These are phyloP conservation scores for Phaeosphaeria sp. DNA, from an alignment of 2,329 filamentous ascomycete species.

Conservation along the genomic window DNA sequence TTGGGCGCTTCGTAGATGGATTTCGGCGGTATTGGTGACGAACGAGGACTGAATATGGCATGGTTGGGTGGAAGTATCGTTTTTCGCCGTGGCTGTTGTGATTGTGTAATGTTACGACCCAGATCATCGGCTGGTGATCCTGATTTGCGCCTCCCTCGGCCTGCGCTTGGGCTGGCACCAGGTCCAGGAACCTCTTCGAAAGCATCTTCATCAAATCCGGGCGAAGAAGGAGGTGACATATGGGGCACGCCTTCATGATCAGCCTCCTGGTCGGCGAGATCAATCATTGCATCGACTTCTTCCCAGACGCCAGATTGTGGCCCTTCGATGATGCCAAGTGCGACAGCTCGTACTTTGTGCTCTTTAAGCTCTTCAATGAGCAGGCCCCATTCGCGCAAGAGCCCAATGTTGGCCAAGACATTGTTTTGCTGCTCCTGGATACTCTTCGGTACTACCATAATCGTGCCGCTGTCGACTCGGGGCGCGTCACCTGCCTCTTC, in stretches of 20 bases:
- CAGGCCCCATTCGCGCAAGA: conserved; percentile 80
- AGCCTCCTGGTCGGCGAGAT: conserved; percentile 74
- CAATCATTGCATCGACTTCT: conserved; percentile 86
- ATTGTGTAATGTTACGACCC: conserved; percentile 27
- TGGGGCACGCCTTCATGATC: conserved; percentile 64
- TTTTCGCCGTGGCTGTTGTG: conserved; percentile 35
- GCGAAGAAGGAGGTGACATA: conserved; percentile 61
- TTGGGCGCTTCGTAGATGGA: conserved; percentile 32
- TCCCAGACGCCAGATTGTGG: conserved; percentile 71
- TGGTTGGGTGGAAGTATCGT: conserved; percentile 46
- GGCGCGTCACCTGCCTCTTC: conserved; percentile 46
- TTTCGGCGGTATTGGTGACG: conserved; percentile 38
- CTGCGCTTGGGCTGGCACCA: conserved; percentile 40
- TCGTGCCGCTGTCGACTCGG: conserved; percentile 53
- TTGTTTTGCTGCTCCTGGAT: conserved; percentile 84
- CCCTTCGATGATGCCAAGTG: conserved; percentile 70
- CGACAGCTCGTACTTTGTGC: conserved; percentile 72
- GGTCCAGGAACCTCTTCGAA: conserved; percentile 61
- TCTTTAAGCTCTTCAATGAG: conserved; percentile 85
- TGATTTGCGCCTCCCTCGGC: conserved; percentile 37
- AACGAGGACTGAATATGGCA: conserved; percentile 46
- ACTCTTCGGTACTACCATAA: conserved; percentile 77
- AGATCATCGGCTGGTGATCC: conserved; percentile 37
- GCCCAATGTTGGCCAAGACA: conserved; percentile 82
- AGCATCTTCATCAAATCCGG: conserved; percentile 64